phyloP scores from a whole-genome alignment of 2,329 filamentous ascomycete genomes.

The Aureobasidium sp. region DNA sequence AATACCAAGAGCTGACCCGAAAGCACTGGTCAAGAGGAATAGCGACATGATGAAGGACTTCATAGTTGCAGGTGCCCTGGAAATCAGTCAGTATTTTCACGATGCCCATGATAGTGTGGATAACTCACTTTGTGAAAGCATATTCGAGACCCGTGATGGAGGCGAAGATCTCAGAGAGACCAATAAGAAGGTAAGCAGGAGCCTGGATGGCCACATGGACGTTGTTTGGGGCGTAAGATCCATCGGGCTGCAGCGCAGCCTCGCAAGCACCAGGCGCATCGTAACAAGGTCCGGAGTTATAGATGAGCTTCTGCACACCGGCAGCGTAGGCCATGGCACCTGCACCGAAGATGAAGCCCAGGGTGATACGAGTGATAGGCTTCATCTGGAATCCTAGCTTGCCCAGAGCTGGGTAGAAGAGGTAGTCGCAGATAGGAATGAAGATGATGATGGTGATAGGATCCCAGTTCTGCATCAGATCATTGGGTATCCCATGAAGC shows the following conservation, averaged over 20 bases:
- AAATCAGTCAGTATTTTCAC: not conserved
- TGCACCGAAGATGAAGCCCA: constrained; percentile 48
- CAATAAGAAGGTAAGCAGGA: constrained; percentile 41
- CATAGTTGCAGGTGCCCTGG: constrained; percentile 37
- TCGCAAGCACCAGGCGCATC: constrained; percentile 35
- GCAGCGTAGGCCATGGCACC: constrained; percentile 50
- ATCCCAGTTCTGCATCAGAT: constrained; percentile 44
- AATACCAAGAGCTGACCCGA: constrained; percentile 54
- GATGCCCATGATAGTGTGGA: not conserved
- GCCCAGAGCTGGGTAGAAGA: constrained; percentile 42
- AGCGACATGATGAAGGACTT: constrained; percentile 47
- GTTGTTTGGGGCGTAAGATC: constrained; percentile 33
- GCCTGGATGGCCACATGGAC: constrained; percentile 41
- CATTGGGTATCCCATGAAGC: constrained; percentile 41
- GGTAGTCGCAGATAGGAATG: constrained; percentile 39
- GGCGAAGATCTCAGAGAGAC: constrained; percentile 41
- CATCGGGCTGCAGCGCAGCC: constrained; percentile 28
- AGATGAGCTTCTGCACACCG: constrained; percentile 52
- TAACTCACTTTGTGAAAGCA: constrained; percentile 36
- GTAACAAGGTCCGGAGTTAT: constrained; percentile 48
- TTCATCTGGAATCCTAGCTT: constrained; percentile 34
- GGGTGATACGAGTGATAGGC: constrained; percentile 48
- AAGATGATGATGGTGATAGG: constrained; percentile 41
- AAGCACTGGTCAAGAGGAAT: constrained; percentile 55
- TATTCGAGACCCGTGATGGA: constrained; percentile 43